Conservation (phyloP, 2,329 filamentous ascomycete species). For the Periconia macrospinosa region DNA sequence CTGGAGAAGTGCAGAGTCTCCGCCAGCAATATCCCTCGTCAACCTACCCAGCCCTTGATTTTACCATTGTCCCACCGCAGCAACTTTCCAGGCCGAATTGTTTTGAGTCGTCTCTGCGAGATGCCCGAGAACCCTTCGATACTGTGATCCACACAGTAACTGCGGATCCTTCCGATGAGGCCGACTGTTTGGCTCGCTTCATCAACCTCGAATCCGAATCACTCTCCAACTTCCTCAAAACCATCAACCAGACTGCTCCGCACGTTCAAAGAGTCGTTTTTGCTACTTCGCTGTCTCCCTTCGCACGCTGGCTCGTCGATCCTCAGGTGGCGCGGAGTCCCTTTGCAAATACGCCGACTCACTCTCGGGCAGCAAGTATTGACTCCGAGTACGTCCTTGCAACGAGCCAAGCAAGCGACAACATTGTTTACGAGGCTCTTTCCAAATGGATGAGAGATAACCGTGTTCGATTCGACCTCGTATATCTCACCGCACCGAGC, state of each 20-base stretch:
- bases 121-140: conserved; percentile 22
- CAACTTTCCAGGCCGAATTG: conserved; percentile 16
- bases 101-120: conserved; percentile 21
- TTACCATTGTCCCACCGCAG: conserved; percentile 17
- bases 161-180: conserved; percentile 21
- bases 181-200: conserved; percentile 30
- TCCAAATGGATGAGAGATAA: conserved; percentile 22
- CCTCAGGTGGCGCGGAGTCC: conserved; percentile 13
- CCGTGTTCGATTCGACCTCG: conserved; percentile 25
- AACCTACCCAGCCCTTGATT: conserved; percentile 19
- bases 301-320: conserved; percentile 29
- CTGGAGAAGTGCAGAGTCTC: conserved; percentile 18
- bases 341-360: conserved; percentile 5
- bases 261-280: conserved; percentile 27
- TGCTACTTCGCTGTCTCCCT: conserved; percentile 23
- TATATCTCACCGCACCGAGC: conserved; percentile 25
- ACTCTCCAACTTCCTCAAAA: conserved; percentile 22
- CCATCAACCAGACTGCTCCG: conserved; percentile 15
- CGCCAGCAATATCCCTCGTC: conserved; percentile 18
- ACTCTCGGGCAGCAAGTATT: conserved; percentile 12
- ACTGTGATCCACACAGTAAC: conserved; percentile 27
- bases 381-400: conserved; percentile 29
- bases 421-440: conserved; percentile 24
- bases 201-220: conserved; percentile 25
- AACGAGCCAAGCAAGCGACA: conserved; percentile 28